Evolutionary conservation across 1,284 basidiomycete species (phyloP), one percentile per base, ranked within the genome.

Genomic region (Ustilago nuda): DNA sequence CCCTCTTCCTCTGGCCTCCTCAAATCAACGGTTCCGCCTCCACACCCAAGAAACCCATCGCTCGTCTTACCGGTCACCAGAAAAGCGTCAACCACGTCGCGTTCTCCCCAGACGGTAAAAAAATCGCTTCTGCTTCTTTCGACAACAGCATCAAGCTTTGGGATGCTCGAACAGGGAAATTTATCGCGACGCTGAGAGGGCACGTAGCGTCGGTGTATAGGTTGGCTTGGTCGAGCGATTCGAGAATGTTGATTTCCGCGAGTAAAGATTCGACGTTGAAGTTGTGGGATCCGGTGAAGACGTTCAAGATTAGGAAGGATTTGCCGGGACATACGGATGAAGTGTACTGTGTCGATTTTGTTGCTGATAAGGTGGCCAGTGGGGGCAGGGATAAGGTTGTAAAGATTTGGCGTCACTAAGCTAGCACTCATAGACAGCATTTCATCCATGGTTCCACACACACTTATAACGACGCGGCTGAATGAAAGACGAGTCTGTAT

Each of bases 291-390:
- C 74, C 74, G 2, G 56, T 85, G 56, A 72, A 73, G 50, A 82
- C 79, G 55, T 82, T 70, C 69, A 99, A 98, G 89, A 92, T 98
- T 77, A 92, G 94, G 82, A 91, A 90, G 3, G 96, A 99, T 86
- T 89, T 99, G 30, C 94, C 95, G 0, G 97, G 96, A 3, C 97
- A 99, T 84, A 93, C 92, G 0, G 96, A 99, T 83, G 97, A 99
- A 86, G 96, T 99, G 32, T 98, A 98, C 87, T 99, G 96, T 83
- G 96, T 99, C 23, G 83, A 84, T 57, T 85, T 82, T 56, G 78
- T 82, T 13, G 96, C 95, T 1, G 96, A 99, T 88, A 98, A 98
- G 86, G 91, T 98, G 36, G 95, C 98, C 71, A 96, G 94, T 85
- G 97, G 95, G 13, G 96, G 97, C 0, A 85, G 89, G 55, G 90